Evolutionary conservation across 305 asterid species (phyloP), one percentile per base, ranked within the genome.

Genomic region (Fraxinus xanthoxyloides): DNA sequence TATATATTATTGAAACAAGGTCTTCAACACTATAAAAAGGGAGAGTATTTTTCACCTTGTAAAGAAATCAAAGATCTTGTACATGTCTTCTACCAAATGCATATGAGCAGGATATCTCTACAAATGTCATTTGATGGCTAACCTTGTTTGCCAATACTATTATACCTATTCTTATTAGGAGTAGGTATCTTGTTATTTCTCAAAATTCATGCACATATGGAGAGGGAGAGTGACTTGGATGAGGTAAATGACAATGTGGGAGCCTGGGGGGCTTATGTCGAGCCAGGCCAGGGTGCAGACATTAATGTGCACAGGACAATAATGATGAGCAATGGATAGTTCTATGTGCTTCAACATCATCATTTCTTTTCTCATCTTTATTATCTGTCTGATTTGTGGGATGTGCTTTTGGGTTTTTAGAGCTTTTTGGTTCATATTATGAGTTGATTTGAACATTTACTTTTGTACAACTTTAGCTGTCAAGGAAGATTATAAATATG

Each of bases 401-500:
- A 61, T 61, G 72, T 8, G 12, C 72, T 23, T 61, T 21, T 8
- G 7, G 1, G 15, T 61, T 61, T 23, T 23, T 61, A 63, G 72
- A 63, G 72, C 70, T 26, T 32, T 17, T 30, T 56, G 21, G 40
- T 21, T 80, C 23, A 7, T 54, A 73, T 59, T 73, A 77, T 54
- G 13, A 13, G 65, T 54, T 30, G 19, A 56, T 7, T 9, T 80
- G 72, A 28, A 43, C 72, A 34, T 79, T 38, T 3, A 56, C 36
- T 78, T 10, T 82, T 83, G 72, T 79, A 76, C 61, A 38, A 6
- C 26, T 30, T 84, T 78, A 95, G 99, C 80, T 95, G 83, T 93
- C 99, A 38, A 93, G 89, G 88, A 95, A 94, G 91, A 90, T 91
- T 32, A 87, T 95, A 89, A 89, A 92, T 80, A 83, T 93, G 91